Conservation (phyloP, 2,329 filamentous ascomycete species). For the Lasiodiplodia hormozganensis region DNA sequence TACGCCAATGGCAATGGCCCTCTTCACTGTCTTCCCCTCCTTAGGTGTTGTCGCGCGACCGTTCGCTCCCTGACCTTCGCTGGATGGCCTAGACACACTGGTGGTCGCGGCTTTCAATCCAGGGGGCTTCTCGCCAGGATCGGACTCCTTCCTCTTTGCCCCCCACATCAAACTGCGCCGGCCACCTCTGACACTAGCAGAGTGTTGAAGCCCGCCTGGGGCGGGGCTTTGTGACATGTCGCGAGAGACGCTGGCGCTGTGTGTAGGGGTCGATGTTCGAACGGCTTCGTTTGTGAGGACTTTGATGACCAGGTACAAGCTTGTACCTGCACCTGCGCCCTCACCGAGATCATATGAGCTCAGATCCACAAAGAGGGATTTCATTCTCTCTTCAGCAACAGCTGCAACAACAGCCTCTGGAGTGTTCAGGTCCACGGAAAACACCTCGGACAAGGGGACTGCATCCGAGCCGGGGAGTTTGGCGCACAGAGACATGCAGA, state of each 20-base stretch:
- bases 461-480: conserved; percentile 70
- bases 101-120: conserved; percentile 11
- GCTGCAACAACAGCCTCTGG: conserved; percentile 74
- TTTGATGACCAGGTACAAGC: conserved; percentile 84
- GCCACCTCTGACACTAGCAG: conserved; percentile 49
- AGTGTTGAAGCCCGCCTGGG: conserved; percentile 37
- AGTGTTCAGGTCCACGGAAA: conserved; percentile 77
- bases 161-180: conserved; percentile 70
- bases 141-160: conserved; percentile 54
- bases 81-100: conserved; percentile 20
- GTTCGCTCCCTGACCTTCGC: conserved; percentile 18
- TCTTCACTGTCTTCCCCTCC: conserved; percentile 62
- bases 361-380: conserved; percentile 87
- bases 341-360: conserved; percentile 76
- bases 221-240: conserved; percentile 39
- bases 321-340: conserved; percentile 68
- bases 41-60: conserved; percentile 38
- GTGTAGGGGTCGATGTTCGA: conserved; percentile 37
- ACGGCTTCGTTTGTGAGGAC: conserved; percentile 68
- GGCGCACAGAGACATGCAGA: conserved; percentile 79
- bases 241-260: conserved; percentile 39
- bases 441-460: conserved; percentile 80
- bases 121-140: conserved; percentile 33
- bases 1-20: conserved; percentile 78
- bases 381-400: conserved; percentile 71